phyloP scores from a whole-genome alignment of 495 filamentous ascomycete species.

The Penicillium lagena region DNA sequence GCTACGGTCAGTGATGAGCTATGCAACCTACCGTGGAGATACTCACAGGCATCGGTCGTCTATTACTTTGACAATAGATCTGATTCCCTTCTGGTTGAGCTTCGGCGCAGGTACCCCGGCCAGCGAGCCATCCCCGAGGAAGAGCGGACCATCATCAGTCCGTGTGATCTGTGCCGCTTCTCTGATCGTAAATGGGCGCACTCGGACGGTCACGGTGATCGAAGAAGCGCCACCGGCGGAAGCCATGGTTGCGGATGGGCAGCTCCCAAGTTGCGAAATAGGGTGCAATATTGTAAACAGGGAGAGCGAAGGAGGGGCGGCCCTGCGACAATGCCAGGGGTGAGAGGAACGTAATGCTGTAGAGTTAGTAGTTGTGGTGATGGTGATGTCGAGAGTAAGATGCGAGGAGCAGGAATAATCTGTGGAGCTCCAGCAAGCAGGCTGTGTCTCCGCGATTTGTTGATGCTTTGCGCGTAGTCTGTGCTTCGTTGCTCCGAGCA shows the following conservation, averaged over 20 bases:
- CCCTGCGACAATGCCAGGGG: slow-evolving; percentile 15
- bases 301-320: slow-evolving; percentile 10
- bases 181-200: slow-evolving; percentile 79
- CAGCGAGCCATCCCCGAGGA: slow-evolving; percentile 91
- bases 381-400: slow-evolving; percentile 22
- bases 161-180: slow-evolving; percentile 64
- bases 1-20: slow-evolving; percentile 6
- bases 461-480: slow-evolving; percentile 26
- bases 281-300: neutral
- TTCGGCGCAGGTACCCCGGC: slow-evolving; percentile 76
- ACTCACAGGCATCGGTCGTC: slow-evolving; percentile 94
- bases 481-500: slow-evolving; percentile 32
- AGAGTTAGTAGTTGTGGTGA: slow-evolving; percentile 11
- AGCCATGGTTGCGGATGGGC: slow-evolving; percentile 37
- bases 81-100: slow-evolving; percentile 77
- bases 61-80: slow-evolving; percentile 90
- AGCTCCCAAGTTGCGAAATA: slow-evolving; percentile 9
- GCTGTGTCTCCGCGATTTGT: slow-evolving; percentile 26
- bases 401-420: slow-evolving; percentile 17
- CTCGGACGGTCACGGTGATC: slow-evolving; percentile 71
- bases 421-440: slow-evolving; percentile 9
- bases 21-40: neutral
- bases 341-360: slow-evolving; percentile 2
- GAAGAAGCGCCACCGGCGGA: slow-evolving; percentile 56
- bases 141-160: slow-evolving; percentile 80